phyloP scores from a whole-genome alignment of 192 early-diverging fungal genomes.

The Umbelopsis vinacea region DNA sequence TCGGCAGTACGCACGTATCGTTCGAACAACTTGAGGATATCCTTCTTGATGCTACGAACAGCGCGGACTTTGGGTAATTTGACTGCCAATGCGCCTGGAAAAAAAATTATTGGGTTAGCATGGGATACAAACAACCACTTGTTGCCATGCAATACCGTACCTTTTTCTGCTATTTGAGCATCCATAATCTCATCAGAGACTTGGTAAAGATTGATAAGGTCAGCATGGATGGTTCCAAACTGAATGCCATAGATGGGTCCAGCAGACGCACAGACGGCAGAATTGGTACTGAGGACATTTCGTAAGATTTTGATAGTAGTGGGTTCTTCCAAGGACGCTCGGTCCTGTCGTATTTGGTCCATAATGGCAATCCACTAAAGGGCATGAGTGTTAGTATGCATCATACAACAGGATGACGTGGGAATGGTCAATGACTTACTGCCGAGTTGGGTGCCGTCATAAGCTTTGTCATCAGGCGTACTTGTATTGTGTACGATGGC shows the following conservation, averaged over 20 bases:
- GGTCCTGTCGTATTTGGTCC: not conserved
- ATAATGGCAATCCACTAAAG: conserved; percentile 2
- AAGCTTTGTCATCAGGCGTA: not conserved
- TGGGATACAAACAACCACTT: not conserved
- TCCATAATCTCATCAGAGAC: conserved; percentile 85
- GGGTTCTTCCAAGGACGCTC: not conserved
- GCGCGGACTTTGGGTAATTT: conserved; percentile 90
- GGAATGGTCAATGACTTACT: conserved; percentile 12
- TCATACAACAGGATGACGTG: too few relatives aligned
- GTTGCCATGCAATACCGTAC: conserved; percentile 26
- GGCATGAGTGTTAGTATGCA: not conserved
- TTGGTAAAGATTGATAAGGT: conserved; percentile 90
- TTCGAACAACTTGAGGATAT: conserved; percentile 90
- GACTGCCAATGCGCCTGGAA: conserved; percentile 80
- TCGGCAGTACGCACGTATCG: conserved; percentile 89
- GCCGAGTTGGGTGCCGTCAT: conserved; percentile 26
- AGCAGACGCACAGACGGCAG: conserved; percentile 8
- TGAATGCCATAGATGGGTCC: conserved; percentile 25
- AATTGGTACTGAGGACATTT: conserved; percentile 26
- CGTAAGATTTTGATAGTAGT: conserved; percentile 13
- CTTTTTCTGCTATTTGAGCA: conserved; percentile 70
- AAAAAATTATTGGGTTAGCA: not conserved
- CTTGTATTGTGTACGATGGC: conserved; percentile 6
- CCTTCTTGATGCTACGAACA: conserved; percentile 97
- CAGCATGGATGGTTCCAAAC: conserved; percentile 79